A percentile compares a stretch with the other conserved stretches of the same genome.
phyloP scores from a whole-genome alignment of 768 basidiomycete genomes.

The Leccinum subgranulosum region DNA sequence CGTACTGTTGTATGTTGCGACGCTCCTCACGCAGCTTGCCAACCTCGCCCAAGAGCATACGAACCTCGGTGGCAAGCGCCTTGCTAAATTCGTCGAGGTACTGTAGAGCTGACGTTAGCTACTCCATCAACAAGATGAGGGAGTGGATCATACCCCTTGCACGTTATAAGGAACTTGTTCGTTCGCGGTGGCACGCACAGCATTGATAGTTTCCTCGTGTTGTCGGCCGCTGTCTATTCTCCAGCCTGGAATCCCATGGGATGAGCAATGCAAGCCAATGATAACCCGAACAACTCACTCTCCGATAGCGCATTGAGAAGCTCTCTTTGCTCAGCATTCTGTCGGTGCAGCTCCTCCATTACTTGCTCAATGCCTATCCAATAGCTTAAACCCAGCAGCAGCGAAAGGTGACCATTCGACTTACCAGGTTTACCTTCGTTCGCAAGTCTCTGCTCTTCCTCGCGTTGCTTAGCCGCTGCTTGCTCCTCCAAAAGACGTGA shows the following conservation, averaged over 20 bases:
- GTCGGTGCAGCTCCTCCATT: conserved; percentile 53
- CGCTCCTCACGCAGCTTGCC: conserved; percentile 79
- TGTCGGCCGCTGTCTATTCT: conserved; percentile 61
- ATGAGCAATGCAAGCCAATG: conserved; percentile 6
- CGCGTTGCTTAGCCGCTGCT: conserved; percentile 46
- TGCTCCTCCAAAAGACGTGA: conserved; percentile 55
- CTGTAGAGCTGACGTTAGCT: conserved; percentile 32
- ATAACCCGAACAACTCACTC: conserved; percentile 36
- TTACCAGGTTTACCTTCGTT: conserved; percentile 57
- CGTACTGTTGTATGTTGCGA: conserved; percentile 75
- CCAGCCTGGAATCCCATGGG: conserved; percentile 48
- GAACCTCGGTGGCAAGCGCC: conserved; percentile 77
- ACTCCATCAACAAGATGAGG: conserved; percentile 2
- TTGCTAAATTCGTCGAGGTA: conserved; percentile 88
- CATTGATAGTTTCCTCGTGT: conserved; percentile 64
- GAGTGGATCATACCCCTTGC: conserved; percentile 46
- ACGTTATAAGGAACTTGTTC: conserved; percentile 84
- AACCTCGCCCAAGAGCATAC: conserved; percentile 79
- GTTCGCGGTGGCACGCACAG: conserved; percentile 66
- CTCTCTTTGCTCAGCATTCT: conserved; percentile 60
- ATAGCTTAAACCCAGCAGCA: conserved; percentile 6
- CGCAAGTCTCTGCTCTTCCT: conserved; percentile 50
- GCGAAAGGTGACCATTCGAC: conserved; percentile 16
- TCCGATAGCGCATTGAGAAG: conserved; percentile 54
- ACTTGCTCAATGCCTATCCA: conserved; percentile 54